Base-by-base conservation (phyloP, 116 monocot species). In the Thalassia testudinum region DNA sequence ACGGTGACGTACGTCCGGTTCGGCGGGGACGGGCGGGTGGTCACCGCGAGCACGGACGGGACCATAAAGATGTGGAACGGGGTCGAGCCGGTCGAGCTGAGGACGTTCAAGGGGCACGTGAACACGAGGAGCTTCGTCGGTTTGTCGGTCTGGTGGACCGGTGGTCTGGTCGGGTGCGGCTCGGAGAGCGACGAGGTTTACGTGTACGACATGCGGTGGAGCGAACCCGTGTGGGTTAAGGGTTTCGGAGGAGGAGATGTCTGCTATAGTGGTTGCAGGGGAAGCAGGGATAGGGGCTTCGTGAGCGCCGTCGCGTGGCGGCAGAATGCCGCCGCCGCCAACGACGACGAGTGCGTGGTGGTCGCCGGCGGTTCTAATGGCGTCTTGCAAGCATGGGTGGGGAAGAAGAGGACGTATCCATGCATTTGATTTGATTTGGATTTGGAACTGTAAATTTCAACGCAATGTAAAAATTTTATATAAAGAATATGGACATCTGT, bases 1-100 rank as follows among this genome's bases (percentile, higher is more conserved):
- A 65, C 86, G 24, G 92, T 92, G n/a, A 82, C 92, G 21, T 92
- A 92, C 43, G 82, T 86, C 24, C 45, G 82, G 26, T 86, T 86
- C 61, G 66, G 57, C 16, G 77, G 66, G 7, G 62, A 34, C 1
- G 77, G 72, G 15, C 22, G 62, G 34, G 50, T 75, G 53, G 74
- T 86, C 23, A 66, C 83, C 17, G 86, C 92, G 42, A 82, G 73
- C 50, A 69, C 75, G 7, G 92, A 92, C 52, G 83, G 86, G 27
- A 58, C 65, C 42, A 74, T 86, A 26, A 49, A 77, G 54, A 43
- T 83, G 69, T 92, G 92, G 92, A 59, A 69, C 12, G 29, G 30
- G 53, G 27, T 7, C 21, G 62, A 38, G 16, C 69, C 66, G 28
- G 26, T 2, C 6, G 45, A 16, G 43, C 52, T 72, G 59, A 50